Evolutionary conservation across 306 rosid species (phyloP).

Genomic region (Cucurbita ficifolia): DNA sequence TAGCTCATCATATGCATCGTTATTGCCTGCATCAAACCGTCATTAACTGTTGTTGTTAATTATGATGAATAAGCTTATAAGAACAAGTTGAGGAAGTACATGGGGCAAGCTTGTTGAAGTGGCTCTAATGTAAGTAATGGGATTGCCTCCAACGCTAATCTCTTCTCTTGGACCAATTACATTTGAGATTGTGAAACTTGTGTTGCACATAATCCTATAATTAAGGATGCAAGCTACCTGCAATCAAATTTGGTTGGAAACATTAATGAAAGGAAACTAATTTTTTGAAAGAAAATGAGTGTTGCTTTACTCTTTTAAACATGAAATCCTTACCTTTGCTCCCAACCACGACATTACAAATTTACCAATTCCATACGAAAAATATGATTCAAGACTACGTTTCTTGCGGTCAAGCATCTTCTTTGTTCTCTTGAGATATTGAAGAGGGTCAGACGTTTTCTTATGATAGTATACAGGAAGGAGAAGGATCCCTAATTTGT

Average conservation of each 20-base stretch:
- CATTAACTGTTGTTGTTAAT: not conserved
- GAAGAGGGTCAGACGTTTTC: slow-evolving; percentile 32
- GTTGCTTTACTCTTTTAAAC: not conserved
- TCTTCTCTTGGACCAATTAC: slow-evolving; percentile 77
- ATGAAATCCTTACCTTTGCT: slow-evolving; percentile 31
- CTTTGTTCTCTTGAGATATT: slow-evolving; percentile 50
- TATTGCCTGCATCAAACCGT: slow-evolving; percentile 40
- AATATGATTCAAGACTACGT: slow-evolving; percentile 41
- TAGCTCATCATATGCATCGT: slow-evolving; percentile 81
- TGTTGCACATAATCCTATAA: slow-evolving; percentile 57
- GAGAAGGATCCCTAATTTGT: slow-evolving; percentile 56
- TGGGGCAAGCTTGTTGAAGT: slow-evolving; percentile 65
- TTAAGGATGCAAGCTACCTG: slow-evolving; percentile 52
- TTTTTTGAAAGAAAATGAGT: no score
- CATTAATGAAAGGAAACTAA: no score
- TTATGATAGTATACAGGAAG: slow-evolving; percentile 50
- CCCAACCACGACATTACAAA: slow-evolving; percentile 47
- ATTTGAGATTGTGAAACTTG: slow-evolving; percentile 71
- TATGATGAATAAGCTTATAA: no score
- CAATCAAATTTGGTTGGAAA: not conserved
- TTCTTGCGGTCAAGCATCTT: slow-evolving; percentile 62
- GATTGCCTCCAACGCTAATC: slow-evolving; percentile 51
- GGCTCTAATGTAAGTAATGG: slow-evolving; percentile 51
- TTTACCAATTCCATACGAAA: slow-evolving; percentile 39
- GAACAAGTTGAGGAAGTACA: slow-evolving; percentile 13